A percentile compares a stretch with the other conserved stretches of the same genome.
Conservation (phyloP, 2,329 filamentous ascomycete species). For the Thielaviopsis ethacetica region DNA sequence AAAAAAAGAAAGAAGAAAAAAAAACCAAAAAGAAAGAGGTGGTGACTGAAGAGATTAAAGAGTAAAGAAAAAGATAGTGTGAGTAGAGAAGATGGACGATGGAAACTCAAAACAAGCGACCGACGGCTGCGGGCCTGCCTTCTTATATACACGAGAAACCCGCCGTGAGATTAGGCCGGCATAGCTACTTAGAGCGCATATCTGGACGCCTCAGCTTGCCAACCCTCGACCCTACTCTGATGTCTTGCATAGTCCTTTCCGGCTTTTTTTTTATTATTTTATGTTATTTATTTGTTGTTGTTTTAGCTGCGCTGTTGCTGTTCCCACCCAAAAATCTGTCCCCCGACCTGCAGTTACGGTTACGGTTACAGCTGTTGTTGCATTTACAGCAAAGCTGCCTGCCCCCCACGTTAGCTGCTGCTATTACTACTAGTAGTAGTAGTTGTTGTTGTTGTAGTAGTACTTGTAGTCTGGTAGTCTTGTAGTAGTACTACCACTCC, state of each 20-base stretch:
- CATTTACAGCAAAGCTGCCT: background rate
- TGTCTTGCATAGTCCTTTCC: background rate
- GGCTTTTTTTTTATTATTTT: background rate
- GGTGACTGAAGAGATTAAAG: background rate
- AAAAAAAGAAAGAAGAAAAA: background rate
- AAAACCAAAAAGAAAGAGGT: too few relatives aligned
- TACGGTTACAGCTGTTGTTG: background rate
- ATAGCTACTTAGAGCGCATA: background rate
- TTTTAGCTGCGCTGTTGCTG: too few relatives aligned
- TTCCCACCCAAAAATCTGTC: too few relatives aligned
- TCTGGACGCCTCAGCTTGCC: background rate
- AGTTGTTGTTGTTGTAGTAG: too few relatives aligned
- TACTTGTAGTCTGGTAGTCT: too few relatives aligned
- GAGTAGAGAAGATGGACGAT: background rate
- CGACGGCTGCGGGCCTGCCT: background rate
- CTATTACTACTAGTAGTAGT: too few relatives aligned
- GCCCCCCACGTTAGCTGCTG: background rate
- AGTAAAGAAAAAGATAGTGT: background rate
- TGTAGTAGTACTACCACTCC: too few relatives aligned
- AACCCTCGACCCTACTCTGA: background rate
- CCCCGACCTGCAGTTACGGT: background rate
- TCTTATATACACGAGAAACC: background rate
- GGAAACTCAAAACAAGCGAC: background rate
- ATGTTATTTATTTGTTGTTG: background rate
- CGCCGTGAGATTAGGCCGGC: too few relatives aligned